Percentiles rank a stretch among this genome's conserved stretches.
These are phyloP conservation scores for Iberis pinnata DNA, from an alignment of 345 rosid species.

Conservation along the genomic window DNA sequence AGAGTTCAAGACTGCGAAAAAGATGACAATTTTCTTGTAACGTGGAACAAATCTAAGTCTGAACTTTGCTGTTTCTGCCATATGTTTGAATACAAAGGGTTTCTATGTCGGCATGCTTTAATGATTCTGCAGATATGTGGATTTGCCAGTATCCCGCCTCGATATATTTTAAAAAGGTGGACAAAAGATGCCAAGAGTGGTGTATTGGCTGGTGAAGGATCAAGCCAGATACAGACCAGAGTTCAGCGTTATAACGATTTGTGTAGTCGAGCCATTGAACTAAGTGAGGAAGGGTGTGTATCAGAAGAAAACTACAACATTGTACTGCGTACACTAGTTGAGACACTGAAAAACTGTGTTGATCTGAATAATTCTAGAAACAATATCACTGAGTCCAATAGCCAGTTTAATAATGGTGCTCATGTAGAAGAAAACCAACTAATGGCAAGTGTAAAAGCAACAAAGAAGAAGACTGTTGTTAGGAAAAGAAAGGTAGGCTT, in stretches of 20 bases:
- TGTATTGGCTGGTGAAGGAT: constrained; percentile 25
- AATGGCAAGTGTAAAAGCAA: constrained; percentile 32
- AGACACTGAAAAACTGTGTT: constrained; percentile 46
- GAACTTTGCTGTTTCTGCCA: constrained; percentile 55
- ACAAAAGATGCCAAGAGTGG: constrained; percentile 55
- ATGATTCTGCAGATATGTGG: constrained; percentile 66
- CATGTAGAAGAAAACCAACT: constrained; percentile 40
- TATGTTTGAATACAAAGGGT: constrained; percentile 55
- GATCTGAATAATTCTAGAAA: constrained; percentile 41
- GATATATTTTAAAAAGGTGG: constrained; percentile 58
- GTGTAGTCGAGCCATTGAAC: constrained; percentile 39
- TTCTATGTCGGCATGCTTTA: constrained; percentile 59
- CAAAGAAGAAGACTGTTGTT: constrained; percentile 44
- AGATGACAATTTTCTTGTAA: constrained; percentile 41
- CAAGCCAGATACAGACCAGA: constrained; percentile 35
- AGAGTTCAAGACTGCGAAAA: constrained; percentile 62
- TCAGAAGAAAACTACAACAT: constrained; percentile 43
- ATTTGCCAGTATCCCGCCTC: constrained; percentile 44
- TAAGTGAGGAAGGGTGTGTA: constrained; percentile 45
- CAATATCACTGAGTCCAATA: constrained; percentile 31
- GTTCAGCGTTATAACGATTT: constrained; percentile 50
- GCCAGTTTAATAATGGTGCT: constrained; percentile 28
- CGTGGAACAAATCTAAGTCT: constrained; percentile 41
- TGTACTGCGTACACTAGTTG: constrained; percentile 37
- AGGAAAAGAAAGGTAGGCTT: constrained; percentile 50